phyloP scores from a whole-genome alignment of 768 basidiomycete genomes.

The Scleroderma citrinum region DNA sequence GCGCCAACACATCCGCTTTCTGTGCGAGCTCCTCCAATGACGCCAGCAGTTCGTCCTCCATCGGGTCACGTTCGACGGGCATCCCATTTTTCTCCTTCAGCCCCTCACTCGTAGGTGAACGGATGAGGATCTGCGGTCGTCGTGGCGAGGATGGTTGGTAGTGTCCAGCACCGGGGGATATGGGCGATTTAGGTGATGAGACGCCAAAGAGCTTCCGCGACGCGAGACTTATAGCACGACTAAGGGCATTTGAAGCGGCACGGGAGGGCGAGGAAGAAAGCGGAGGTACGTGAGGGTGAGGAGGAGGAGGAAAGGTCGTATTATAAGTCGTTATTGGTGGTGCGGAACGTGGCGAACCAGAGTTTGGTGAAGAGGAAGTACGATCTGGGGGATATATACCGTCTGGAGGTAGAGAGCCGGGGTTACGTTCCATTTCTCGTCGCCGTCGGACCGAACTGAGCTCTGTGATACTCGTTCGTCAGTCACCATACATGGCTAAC shows the following conservation, averaged over 20 bases:
- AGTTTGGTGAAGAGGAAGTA: constrained; percentile 19
- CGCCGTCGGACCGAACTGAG: constrained; percentile 53
- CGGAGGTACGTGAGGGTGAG: constrained; percentile 42
- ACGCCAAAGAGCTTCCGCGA: constrained; percentile 78
- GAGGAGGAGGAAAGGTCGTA: constrained; percentile 67
- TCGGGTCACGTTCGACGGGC: constrained; percentile 46
- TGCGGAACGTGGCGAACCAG: constrained; percentile 20
- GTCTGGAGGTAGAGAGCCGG: constrained; percentile 45
- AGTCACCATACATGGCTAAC: constrained; percentile 8
- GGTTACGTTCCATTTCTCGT: constrained; percentile 49
- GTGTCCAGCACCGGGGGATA: constrained; percentile 30
- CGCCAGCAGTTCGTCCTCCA: constrained; percentile 81
- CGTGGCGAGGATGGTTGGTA: constrained; percentile 51
- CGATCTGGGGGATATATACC: constrained; percentile 36
- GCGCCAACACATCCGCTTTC: constrained; percentile 90
- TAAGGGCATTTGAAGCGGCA: constrained; percentile 66
- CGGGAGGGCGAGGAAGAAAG: constrained; percentile 66
- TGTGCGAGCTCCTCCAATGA: constrained; percentile 86
- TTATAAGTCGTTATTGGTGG: constrained; percentile 19
- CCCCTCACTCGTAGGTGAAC: constrained; percentile 32
- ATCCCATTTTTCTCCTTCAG: constrained; percentile 24
- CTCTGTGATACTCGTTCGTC: constrained; percentile 38
- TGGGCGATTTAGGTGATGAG: constrained; percentile 33
- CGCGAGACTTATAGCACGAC: constrained; percentile 73
- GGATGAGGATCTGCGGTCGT: constrained; percentile 46